phyloP scores from a whole-genome alignment of 768 basidiomycete species.

The Clathrus columnatus region DNA sequence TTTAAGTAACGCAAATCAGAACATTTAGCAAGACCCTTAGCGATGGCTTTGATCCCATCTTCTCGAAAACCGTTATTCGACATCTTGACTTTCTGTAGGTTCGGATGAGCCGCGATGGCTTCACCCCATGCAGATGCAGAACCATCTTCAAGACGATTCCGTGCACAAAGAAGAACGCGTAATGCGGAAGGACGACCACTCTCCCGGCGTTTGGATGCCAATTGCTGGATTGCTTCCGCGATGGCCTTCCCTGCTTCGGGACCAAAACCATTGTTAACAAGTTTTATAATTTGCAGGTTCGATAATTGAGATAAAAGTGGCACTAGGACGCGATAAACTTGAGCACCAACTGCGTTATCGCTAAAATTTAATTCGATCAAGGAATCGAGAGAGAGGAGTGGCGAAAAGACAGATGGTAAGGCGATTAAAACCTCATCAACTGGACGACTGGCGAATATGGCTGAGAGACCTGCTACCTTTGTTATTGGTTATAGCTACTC shows the following conservation, averaged over 20 bases:
- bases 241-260: constrained; percentile 80
- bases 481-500: background rate
- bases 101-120: constrained; percentile 79
- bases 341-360: constrained; percentile 95
- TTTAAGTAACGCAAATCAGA: constrained; percentile 66
- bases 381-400: constrained; percentile 69
- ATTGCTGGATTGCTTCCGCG: constrained; percentile 72
- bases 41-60: constrained; percentile 78
- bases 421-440: constrained; percentile 92
- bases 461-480: constrained; percentile 91
- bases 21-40: constrained; percentile 63
- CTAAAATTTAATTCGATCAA: constrained; percentile 85
- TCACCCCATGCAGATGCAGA: constrained; percentile 76
- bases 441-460: constrained; percentile 95
- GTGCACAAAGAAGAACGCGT: constrained; percentile 78
- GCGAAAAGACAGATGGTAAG: constrained; percentile 79
- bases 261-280: constrained; percentile 96
- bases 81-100: constrained; percentile 79
- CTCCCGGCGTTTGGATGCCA: constrained; percentile 57
- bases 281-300: constrained; percentile 71
- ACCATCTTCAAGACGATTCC: constrained; percentile 92
- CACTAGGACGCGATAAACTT: constrained; percentile 90
- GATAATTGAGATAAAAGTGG: constrained; percentile 80
- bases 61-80: constrained; percentile 97
- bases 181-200: constrained; percentile 67